These are phyloP conservation scores for Rubia balearica DNA, from an alignment of 305 asterid genomes.

Conservation along the genomic window DNA sequence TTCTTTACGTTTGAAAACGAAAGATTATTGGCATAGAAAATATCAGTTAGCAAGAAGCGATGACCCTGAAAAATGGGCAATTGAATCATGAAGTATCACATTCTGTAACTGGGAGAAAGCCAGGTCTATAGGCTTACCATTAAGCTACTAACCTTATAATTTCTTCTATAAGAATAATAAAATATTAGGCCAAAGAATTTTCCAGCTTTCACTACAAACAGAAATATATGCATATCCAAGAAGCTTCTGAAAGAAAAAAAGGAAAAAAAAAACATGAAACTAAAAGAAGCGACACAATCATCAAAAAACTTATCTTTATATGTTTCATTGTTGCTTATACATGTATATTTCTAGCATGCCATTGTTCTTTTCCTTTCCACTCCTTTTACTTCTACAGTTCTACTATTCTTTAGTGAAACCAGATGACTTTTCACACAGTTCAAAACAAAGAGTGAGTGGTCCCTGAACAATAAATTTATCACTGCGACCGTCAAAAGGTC, in stretches of 20 bases:
- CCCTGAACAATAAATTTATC: background rate
- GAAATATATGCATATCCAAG: too few species aligned
- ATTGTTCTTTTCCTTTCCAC: background rate
- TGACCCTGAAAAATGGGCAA: background rate
- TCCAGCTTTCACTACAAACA: background rate
- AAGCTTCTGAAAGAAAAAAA: background rate
- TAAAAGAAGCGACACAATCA: background rate
- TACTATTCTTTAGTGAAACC: background rate
- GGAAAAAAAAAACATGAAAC: background rate
- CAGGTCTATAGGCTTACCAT: background rate
- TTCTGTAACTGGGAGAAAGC: background rate
- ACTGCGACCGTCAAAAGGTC: background rate
- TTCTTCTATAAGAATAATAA: too few species aligned
- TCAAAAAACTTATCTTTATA: too few species aligned
- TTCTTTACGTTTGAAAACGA: background rate
- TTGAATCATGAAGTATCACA: background rate
- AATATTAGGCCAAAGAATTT: slow-evolving; percentile 1
- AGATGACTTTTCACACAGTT: background rate
- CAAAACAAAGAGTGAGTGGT: background rate
- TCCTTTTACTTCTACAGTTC: background rate
- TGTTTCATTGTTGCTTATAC: background rate
- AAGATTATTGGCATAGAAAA: background rate
- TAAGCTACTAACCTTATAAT: background rate
- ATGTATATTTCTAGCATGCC: background rate
- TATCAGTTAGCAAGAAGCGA: background rate